Evolutionary conservation across 139 green algal genomes (phyloP), one percentile per base, ranked within the genome.

Genomic region (Chlamydomonas schloesseri): DNA sequence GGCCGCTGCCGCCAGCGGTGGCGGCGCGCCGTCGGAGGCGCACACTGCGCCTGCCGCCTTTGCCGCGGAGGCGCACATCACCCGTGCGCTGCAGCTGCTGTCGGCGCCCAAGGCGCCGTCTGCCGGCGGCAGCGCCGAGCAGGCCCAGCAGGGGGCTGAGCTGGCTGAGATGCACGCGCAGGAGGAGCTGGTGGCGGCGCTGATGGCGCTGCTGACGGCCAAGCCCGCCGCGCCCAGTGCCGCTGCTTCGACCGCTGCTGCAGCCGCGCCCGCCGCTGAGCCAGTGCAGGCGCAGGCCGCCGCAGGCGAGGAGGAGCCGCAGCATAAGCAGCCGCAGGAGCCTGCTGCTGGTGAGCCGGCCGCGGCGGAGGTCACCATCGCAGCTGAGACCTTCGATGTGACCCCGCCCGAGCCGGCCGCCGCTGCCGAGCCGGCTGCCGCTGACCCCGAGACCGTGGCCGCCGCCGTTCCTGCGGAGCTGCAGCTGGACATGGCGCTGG

Each of bases 181-280:
- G 50, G 79, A 85, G 68, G 79, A 85, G 67, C 46, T 85, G 67
- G 67, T 85, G 23, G 79, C 79, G 6, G 79, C 79, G 31, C 65
- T 85, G 47, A 33, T 85, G 46, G 67, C 79, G 46, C 64, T 85
- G 67, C 79, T 85, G 18, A 68, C 53, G 9, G 1, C 31, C 3
- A 23, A n/a, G 36, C 21, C 69, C 24, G 8, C 69, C 20, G 14
- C 69, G 42, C 42, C 42, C 42, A 50, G 42, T 8, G 42, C 14
- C n/a, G 62, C 26, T 34, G 14, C 62, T 14, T 2, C 26, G 10
- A 1, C 62, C 62, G 2, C 14, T 34, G 64, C 64, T 21, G 64
- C 64, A 1, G 3, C 64, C 64, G 64, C 4, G 1, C 64, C 55
- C 10, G 55, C 55, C 55, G 55, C 5, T 2, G 55, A 23, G 20